Evolutionary conservation across 225 moss, liverwort and hornwort species (phyloP).

Genomic region (Bryum argenteum): DNA sequence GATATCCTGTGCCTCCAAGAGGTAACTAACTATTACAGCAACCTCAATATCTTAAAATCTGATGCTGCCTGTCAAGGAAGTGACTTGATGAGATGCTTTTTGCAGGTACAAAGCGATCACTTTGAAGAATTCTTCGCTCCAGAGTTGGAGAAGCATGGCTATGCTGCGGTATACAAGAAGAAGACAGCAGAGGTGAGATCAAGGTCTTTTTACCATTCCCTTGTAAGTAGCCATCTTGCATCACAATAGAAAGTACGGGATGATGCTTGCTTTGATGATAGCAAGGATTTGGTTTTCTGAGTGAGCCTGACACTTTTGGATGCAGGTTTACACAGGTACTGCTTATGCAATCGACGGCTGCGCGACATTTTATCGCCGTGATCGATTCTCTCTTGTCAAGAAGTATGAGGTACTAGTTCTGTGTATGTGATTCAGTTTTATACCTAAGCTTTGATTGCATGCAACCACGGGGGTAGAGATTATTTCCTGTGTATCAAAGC

Average conservation of each 20-base stretch:
- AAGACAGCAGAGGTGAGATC: constrained; percentile 72
- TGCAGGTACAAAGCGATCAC: constrained; percentile 88
- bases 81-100: background rate
- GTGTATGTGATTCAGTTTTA: background rate
- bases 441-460: background rate
- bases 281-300: constrained; percentile 10
- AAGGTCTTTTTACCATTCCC: background rate
- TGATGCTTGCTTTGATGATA: background rate
- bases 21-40: constrained; percentile 31
- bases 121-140: constrained; percentile 84
- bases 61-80: background rate
- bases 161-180: constrained; percentile 85
- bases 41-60: background rate
- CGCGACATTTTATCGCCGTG: constrained; percentile 78
- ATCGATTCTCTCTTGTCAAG: constrained; percentile 75
- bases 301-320: constrained; percentile 21
- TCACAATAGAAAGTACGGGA: background rate
- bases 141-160: constrained; percentile 89
- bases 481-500: background rate
- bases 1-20: constrained; percentile 91
- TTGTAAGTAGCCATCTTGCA: background rate
- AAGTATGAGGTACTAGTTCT: constrained; percentile 62
- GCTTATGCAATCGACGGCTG: constrained; percentile 77
- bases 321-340: constrained; percentile 76
- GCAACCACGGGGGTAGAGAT: background rate